Percentiles rank a stretch among this genome's conserved stretches.
These are phyloP conservation scores for Colletotrichum cereale DNA, from an alignment of 2,329 filamentous ascomycete species.

Conservation along the genomic window DNA sequence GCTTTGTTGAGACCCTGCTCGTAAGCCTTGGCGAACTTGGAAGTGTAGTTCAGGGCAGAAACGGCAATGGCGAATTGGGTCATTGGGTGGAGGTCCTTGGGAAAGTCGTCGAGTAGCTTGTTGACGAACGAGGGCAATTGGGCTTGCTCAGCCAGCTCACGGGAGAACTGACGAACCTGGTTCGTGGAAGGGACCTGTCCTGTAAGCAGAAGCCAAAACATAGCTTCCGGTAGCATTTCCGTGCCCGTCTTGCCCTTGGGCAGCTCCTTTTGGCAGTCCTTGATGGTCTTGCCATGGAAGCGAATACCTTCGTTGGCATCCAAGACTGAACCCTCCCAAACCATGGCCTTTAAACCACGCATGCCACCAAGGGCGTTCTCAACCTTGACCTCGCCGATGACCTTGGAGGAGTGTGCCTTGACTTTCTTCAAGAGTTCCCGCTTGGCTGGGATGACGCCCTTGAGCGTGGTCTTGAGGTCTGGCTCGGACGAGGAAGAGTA, in stretches of 20 bases:
- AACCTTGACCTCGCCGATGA: conserved; percentile 92
- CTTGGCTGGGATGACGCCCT: conserved; percentile 88
- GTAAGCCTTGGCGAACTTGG: conserved; percentile 93
- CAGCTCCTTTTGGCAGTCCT: conserved; percentile 93
- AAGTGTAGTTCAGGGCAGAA: conserved; percentile 94
- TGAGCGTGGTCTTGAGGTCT: conserved; percentile 89
- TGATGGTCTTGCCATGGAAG: conserved; percentile 98
- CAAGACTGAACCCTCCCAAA: conserved; percentile 98
- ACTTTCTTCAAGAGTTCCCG: conserved; percentile 94
- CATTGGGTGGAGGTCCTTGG: conserved; percentile 94
- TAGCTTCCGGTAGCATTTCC: conserved; percentile 98
- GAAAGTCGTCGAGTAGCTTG: conserved; percentile 91
- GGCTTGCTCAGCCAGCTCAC: conserved; percentile 88
- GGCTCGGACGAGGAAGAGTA: conserved; percentile 84
- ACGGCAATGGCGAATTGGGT: conserved; percentile 97
- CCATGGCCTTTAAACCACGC: conserved; percentile 97
- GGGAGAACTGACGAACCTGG: conserved; percentile 86
- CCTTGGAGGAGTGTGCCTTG: conserved; percentile 85
- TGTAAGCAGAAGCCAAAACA: conserved; percentile 99
- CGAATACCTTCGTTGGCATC: conserved; percentile 98
- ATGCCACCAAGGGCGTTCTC: conserved; percentile 96
- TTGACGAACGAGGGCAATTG: conserved; percentile 85
- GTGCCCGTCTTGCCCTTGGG: conserved; percentile 93
- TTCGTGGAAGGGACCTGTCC: conserved; percentile 87
- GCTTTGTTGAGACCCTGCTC: conserved; percentile 92